Conservation (phyloP, 2,329 filamentous ascomycete species). For the Pezicula rhizophila region DNA sequence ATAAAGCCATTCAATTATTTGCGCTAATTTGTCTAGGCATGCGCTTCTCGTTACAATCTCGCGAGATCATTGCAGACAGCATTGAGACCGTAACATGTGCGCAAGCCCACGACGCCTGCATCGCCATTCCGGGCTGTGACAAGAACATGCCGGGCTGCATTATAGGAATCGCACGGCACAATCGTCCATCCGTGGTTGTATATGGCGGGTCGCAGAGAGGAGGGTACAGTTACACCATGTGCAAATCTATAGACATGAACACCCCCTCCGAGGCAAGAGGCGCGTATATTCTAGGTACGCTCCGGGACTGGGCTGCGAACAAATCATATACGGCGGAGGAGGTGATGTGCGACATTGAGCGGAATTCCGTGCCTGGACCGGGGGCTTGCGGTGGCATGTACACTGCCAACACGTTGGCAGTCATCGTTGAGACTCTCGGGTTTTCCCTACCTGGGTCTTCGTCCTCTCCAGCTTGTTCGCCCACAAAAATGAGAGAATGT, state of each 20-base stretch:
- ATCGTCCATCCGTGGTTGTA: slow-evolving; percentile 93
- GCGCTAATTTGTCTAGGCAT: too few species aligned
- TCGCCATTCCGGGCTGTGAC: slow-evolving; percentile 95
- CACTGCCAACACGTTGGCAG: slow-evolving; percentile 72
- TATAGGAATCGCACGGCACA: slow-evolving; percentile 91
- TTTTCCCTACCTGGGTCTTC: slow-evolving; percentile 80
- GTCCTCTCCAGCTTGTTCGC: slow-evolving; percentile 71
- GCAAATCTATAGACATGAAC: slow-evolving; percentile 82
- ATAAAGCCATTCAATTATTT: too few species aligned
- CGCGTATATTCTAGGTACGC: slow-evolving; percentile 86
- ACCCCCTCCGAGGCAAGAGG: slow-evolving; percentile 98
- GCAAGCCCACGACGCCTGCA: slow-evolving; percentile 97
- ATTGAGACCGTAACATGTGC: slow-evolving; percentile 99
- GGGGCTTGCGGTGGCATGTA: slow-evolving; percentile 87
- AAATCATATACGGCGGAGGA: too few species aligned
- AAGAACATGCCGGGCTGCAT: slow-evolving; percentile 98
- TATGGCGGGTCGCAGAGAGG: slow-evolving; percentile 94
- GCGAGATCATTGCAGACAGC: slow-evolving; percentile 95
- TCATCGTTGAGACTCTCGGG: slow-evolving; percentile 64
- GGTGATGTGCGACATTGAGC: slow-evolving; percentile 88
- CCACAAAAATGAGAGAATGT: slow-evolving; percentile 68
- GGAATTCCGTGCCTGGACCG: slow-evolving; percentile 78
- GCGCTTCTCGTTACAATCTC: slow-evolving; percentile 89
- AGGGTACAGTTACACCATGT: slow-evolving; percentile 73
- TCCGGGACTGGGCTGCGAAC: too few species aligned